phyloP scores from a whole-genome alignment of 306 rosid genomes.

The Carpinus fangiana region DNA sequence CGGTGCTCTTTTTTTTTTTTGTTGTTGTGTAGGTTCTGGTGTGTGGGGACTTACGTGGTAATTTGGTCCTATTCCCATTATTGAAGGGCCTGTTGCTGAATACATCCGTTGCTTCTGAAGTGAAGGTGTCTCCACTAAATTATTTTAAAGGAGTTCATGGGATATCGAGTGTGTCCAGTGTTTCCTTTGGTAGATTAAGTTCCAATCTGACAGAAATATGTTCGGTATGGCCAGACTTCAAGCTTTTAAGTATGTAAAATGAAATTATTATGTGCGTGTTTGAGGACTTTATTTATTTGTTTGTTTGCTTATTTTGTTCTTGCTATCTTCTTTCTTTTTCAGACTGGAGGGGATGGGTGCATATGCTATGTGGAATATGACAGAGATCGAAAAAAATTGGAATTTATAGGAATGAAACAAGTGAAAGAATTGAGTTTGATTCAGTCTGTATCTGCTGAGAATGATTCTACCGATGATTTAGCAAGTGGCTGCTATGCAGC shows the following conservation, averaged over 20 bases:
- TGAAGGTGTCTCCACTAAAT: conserved; percentile 51
- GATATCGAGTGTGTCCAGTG: conserved; percentile 81
- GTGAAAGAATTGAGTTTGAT: conserved; percentile 84
- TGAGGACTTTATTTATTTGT: conserved; percentile 13
- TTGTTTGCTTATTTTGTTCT: conserved; percentile 14
- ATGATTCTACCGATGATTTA: conserved; percentile 34
- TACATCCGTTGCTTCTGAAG: conserved; percentile 37
- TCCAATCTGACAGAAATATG: conserved; percentile 60
- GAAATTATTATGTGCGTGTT: background rate
- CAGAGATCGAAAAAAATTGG: conserved; percentile 55
- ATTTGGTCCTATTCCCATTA: conserved; percentile 78
- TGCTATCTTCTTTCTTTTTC: conserved; percentile 36
- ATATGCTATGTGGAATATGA: conserved; percentile 82
- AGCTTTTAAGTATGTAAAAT: conserved; percentile 14
- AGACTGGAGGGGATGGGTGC: conserved; percentile 99
- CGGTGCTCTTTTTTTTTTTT: conserved; percentile 4
- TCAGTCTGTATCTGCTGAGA: conserved; percentile 50
- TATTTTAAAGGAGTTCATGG: conserved; percentile 94
- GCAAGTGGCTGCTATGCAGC: conserved; percentile 61
- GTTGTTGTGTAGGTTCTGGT: conserved; percentile 70
- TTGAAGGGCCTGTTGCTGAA: conserved; percentile 43
- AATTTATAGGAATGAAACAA: conserved; percentile 93
- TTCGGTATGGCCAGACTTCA: conserved; percentile 54
- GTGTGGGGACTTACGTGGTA: conserved; percentile 95
- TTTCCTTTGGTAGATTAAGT: conserved; percentile 47